Conservation (phyloP, 192 early-diverging fungal species). For the Polychytrium aggregatum region DNA sequence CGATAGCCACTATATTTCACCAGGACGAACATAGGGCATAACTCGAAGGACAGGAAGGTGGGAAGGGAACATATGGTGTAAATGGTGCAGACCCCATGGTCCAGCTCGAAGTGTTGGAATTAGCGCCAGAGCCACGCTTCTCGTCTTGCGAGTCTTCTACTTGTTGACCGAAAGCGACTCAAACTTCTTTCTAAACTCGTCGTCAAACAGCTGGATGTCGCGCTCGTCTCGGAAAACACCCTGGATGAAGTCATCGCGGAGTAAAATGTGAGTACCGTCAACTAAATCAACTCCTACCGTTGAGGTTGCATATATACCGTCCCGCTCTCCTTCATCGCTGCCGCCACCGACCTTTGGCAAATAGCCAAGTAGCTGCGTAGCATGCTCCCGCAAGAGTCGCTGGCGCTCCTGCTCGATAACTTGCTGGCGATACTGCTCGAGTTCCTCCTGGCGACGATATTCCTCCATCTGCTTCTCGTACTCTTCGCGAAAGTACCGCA, state of each 20-base stretch:
- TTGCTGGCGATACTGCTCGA: constrained; percentile 33
- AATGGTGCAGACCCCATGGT: too few relatives aligned
- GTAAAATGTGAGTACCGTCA: not conserved
- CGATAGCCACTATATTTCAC: too few relatives aligned
- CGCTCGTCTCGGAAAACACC: constrained; percentile 47
- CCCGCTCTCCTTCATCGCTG: not conserved
- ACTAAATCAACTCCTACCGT: not conserved
- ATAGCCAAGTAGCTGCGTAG: constrained; percentile 36
- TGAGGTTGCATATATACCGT: too few relatives aligned
- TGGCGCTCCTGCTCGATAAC: constrained; percentile 54
- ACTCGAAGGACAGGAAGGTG: too few relatives aligned
- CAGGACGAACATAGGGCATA: too few relatives aligned
- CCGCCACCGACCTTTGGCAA: constrained; percentile 34
- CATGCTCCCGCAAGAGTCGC: constrained; percentile 48
- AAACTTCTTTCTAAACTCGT: constrained; percentile 40
- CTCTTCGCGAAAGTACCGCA: constrained; percentile 21
- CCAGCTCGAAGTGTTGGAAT: too few relatives aligned
- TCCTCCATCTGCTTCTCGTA: constrained; percentile 20
- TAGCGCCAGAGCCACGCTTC: too few relatives aligned
- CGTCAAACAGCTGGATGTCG: constrained; percentile 49
- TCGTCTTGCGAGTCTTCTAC: too few relatives aligned
- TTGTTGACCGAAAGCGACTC: constrained; percentile 9
- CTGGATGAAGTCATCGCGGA: constrained; percentile 9
- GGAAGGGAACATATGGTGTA: too few relatives aligned
- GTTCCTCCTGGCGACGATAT: constrained; percentile 21